These are phyloP conservation scores for Capsicum baccatum DNA, from an alignment of 257 asterid genomes.

Conservation along the genomic window DNA sequence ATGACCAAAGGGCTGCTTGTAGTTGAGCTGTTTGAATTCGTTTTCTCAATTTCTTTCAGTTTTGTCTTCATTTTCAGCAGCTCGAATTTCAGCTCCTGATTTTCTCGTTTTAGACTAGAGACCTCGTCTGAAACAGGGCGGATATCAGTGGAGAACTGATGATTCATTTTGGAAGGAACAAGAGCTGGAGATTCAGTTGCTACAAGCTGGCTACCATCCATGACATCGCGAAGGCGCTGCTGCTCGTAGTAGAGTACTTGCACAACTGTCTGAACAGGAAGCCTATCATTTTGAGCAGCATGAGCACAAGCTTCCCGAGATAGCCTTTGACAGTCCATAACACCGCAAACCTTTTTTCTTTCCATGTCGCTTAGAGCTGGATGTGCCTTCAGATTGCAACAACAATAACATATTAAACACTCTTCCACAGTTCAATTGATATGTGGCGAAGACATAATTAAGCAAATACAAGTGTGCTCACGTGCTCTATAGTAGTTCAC, in stretches of 20 bases:
- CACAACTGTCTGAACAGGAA: slow-evolving; percentile 82
- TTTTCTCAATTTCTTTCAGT: slow-evolving; percentile 59
- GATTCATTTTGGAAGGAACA: slow-evolving; percentile 35
- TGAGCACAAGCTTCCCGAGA: slow-evolving; percentile 89
- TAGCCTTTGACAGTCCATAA: slow-evolving; percentile 91
- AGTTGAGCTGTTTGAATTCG: slow-evolving; percentile 37
- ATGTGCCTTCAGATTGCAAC: slow-evolving; percentile 63
- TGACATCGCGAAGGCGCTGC: slow-evolving; percentile 71
- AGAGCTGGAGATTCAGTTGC: slow-evolving; percentile 45
- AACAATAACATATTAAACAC: not conserved
- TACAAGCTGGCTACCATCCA: slow-evolving; percentile 47
- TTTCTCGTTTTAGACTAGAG: slow-evolving; percentile 55
- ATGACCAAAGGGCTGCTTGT: slow-evolving; percentile 43
- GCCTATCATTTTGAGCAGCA: slow-evolving; percentile 87
- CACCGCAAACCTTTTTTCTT: slow-evolving; percentile 79
- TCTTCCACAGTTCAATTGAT: not conserved
- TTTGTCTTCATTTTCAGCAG: slow-evolving; percentile 57
- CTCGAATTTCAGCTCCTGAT: slow-evolving; percentile 75
- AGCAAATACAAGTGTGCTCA: not conserved
- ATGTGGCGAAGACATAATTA: not conserved
- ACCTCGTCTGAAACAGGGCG: slow-evolving; percentile 49
- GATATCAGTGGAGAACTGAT: slow-evolving; percentile 34
- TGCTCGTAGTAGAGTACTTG: slow-evolving; percentile 93
- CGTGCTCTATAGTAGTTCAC: not conserved
- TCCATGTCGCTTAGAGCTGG: slow-evolving; percentile 79